A percentile compares a stretch with the other conserved stretches of the same genome.
phyloP scores from a whole-genome alignment of 208 protist species.

The Sergeia podlipaevii region DNA sequence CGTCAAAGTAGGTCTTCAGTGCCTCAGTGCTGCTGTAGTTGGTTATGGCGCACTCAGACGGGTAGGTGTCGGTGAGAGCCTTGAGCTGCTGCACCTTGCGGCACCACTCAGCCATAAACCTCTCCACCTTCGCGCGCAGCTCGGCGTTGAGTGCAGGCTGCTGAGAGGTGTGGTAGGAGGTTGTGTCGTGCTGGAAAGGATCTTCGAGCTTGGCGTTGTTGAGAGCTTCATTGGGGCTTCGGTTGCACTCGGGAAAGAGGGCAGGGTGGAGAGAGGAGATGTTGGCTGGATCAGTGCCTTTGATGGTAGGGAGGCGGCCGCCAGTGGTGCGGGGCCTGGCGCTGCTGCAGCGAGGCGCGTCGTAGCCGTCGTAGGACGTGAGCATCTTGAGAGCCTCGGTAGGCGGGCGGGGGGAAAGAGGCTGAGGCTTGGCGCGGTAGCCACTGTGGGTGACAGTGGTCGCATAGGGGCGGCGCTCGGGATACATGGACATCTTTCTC shows the following conservation, averaged over 20 bases:
- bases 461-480: conserved; percentile 65
- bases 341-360: conserved; percentile 22
- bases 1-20: conserved; percentile 38
- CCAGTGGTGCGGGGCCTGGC: background rate
- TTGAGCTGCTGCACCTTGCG: conserved; percentile 36
- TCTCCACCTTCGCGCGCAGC: conserved; percentile 58
- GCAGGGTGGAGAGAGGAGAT: conserved; percentile 8
- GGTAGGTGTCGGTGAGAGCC: conserved; percentile 30
- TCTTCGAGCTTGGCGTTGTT: conserved; percentile 22
- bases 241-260: conserved; percentile 9
- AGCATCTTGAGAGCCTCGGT: conserved; percentile 56
- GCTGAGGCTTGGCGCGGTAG: conserved; percentile 52
- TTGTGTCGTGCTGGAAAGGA: conserved; percentile 43
- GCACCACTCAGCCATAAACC: conserved; percentile 38
- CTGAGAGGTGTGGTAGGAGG: conserved; percentile 73
- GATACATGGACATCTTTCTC: conserved; percentile 33
- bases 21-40: conserved; percentile 32
- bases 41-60: conserved; percentile 26
- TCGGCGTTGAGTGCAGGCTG: conserved; percentile 74
- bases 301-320: background rate
- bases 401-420: conserved; percentile 24
- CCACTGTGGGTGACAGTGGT: conserved; percentile 51
- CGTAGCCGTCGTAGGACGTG: conserved; percentile 49
- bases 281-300: background rate
- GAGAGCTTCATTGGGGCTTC: conserved; percentile 24